Conservation (phyloP, 495 filamentous ascomycete species). For the Hypoxylon fragiforme region DNA sequence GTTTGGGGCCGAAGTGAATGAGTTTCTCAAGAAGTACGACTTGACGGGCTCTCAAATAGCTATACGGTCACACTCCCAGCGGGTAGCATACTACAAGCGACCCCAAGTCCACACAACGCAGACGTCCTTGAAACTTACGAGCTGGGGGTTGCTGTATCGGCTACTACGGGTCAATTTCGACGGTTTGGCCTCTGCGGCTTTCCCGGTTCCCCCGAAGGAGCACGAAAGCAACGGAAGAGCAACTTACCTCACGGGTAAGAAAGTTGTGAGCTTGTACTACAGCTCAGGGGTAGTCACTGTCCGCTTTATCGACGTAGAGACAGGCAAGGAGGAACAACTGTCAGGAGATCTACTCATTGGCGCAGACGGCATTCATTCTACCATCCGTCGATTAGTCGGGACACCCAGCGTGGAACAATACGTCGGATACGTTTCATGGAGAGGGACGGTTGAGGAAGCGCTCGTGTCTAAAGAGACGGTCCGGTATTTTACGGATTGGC, state of each 20-base stretch:
- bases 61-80: neutral
- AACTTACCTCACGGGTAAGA: slow-evolving; percentile 45
- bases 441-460: slow-evolving; percentile 52
- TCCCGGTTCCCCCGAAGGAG: slow-evolving; percentile 24
- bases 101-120: neutral
- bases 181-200: slow-evolving; percentile 37
- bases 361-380: slow-evolving; percentile 39
- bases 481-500: slow-evolving; percentile 37
- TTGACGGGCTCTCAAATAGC: neutral
- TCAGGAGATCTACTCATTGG: slow-evolving; percentile 51
- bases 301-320: slow-evolving; percentile 21
- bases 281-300: slow-evolving; percentile 36
- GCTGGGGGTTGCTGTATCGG: slow-evolving; percentile 55
- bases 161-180: slow-evolving; percentile 56
- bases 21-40: neutral
- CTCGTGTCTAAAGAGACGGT: slow-evolving; percentile 32
- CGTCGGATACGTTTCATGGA: slow-evolving; percentile 55
- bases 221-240: slow-evolving; percentile 38
- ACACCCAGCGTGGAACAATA: slow-evolving; percentile 46
- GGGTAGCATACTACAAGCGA: neutral
- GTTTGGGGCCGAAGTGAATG: neutral
- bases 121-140: slow-evolving; percentile 35
- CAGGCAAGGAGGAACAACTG: slow-evolving; percentile 8
- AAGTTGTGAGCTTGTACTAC: slow-evolving; percentile 43
- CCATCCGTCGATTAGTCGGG: slow-evolving; percentile 44